Evolutionary conservation across 2,329 filamentous ascomycete species (phyloP), one percentile per base, ranked within the genome.

Genomic region (Cadophora luteo-olivacea): DNA sequence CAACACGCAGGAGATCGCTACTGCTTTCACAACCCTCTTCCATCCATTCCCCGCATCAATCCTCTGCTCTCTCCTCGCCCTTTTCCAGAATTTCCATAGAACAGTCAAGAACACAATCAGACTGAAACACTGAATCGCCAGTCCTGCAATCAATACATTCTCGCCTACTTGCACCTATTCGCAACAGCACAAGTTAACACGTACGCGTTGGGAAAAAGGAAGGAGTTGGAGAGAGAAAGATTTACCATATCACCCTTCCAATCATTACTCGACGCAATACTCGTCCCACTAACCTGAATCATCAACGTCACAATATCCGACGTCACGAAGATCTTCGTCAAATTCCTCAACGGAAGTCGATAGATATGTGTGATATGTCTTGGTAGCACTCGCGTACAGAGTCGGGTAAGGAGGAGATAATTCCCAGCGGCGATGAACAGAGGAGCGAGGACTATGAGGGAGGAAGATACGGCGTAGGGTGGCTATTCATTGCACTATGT

Each of bases 331-430:
- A 83, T 78, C 3, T 79, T 78, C 0, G 84, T 84, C 3, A 86
- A 75, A 55, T 78, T 78, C 19, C 72, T 75, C 2, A 79, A 80
- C 1, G 75, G 76, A 25, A 83, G 77, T 5, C 75, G 77, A 54
- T 82, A 78, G 33, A 82, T 78, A 6, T 70, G 76, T 29, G 81
- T 81, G 1, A 74, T 73, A 0, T 74, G 69, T 0, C 70, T 66
- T 1, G 79, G 79, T 0, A 83, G 78, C 11, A 80, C 79, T 12
- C 76, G 73, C 12, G 79, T 74, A 65, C 84, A 81, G 6, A 86
- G 75, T 14, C 82, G 80, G n/a, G 81, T 83, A 63, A 86, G 81
- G 57, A 86, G 80, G 64, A 86, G 79, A 74, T 86, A 86, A 66
- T 85, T 82, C 1, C 82, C 83, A 0, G 84, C 84, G 19, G 83